These are phyloP conservation scores for Lonicera japonica DNA, from an alignment of 129 eudicot genomes.

Conservation along the genomic window DNA sequence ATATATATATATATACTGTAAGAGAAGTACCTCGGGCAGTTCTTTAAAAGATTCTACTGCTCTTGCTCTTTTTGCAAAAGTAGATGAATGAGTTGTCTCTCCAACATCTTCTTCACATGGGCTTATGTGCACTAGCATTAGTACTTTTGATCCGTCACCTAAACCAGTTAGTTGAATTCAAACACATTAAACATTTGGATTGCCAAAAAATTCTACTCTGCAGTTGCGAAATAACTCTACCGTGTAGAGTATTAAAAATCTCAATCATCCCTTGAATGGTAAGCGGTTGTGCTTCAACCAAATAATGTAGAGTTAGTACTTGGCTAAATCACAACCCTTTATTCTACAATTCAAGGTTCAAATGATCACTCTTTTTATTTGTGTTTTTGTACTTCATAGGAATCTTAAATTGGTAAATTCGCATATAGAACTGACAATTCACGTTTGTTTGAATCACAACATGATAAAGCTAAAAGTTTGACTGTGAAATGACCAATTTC, in stretches of 20 bases:
- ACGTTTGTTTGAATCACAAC: too few species aligned
- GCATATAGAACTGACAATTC: too few species aligned
- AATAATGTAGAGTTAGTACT: neutral
- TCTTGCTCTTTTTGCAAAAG: constrained; percentile 52
- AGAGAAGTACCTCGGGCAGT: constrained; percentile 23
- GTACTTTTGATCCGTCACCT: constrained; percentile 71
- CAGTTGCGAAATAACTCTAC: too few species aligned
- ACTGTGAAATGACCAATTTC: too few species aligned
- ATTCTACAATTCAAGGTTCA: neutral
- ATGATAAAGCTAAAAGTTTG: too few species aligned
- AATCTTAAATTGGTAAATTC: too few species aligned
- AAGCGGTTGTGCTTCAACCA: neutral
- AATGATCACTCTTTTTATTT: neutral
- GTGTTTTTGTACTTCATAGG: too few species aligned
- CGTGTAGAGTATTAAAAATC: too few species aligned
- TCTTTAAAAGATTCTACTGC: constrained; percentile 36
- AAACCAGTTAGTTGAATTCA: constrained; percentile 12
- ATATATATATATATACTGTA: too few species aligned
- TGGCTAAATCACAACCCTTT: neutral
- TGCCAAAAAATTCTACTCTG: neutral
- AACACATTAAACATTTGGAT: neutral
- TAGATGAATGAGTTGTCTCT: constrained; percentile 57
- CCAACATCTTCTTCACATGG: constrained; percentile 66
- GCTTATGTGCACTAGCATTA: constrained; percentile 72
- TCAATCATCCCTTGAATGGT: too few species aligned